Percentiles rank a stretch among this genome's conserved stretches.
Evolutionary conservation across 139 green algal genomes (phyloP).

Genomic region (Tetratostichococcus sp.): DNA sequence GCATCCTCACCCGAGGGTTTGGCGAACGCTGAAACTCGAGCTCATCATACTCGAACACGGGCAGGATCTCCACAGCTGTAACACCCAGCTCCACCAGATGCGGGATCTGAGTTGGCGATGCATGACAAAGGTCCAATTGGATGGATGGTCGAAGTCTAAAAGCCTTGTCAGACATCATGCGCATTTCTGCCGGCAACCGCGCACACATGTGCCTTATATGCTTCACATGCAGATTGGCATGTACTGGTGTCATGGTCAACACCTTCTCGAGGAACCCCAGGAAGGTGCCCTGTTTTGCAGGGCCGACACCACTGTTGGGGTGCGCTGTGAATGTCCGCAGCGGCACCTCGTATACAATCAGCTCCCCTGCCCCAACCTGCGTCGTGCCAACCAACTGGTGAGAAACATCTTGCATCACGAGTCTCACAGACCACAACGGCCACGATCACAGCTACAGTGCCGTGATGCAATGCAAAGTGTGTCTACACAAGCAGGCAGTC

Average conservation of each 20-base stretch:
- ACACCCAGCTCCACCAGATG: conserved; percentile 77
- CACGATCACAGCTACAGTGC: no score
- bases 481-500: no score
- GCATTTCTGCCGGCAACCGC: no score
- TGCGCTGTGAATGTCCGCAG: conserved; percentile 80
- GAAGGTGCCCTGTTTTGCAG: conserved; percentile 64
- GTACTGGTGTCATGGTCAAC: no score
- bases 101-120: conserved; percentile 46
- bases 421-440: no score
- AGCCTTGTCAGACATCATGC: no score
- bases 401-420: no score
- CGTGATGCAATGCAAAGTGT: no score
- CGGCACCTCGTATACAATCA: conserved; percentile 83
- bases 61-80: conserved; percentile 88
- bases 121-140: not conserved
- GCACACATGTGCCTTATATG: no score
- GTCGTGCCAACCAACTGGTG: no score
- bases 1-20: conserved; percentile 63
- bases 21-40: conserved; percentile 77
- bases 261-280: conserved; percentile 72
- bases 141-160: no score
- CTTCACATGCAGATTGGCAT: no score
- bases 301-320: conserved; percentile 43
- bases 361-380: conserved; percentile 35
- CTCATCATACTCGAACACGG: conserved; percentile 94